A percentile compares a stretch with the other conserved stretches of the same genome.
Evolutionary conservation across 2,329 filamentous ascomycete species (phyloP).

Genomic region (Colletotrichum scovillei): DNA sequence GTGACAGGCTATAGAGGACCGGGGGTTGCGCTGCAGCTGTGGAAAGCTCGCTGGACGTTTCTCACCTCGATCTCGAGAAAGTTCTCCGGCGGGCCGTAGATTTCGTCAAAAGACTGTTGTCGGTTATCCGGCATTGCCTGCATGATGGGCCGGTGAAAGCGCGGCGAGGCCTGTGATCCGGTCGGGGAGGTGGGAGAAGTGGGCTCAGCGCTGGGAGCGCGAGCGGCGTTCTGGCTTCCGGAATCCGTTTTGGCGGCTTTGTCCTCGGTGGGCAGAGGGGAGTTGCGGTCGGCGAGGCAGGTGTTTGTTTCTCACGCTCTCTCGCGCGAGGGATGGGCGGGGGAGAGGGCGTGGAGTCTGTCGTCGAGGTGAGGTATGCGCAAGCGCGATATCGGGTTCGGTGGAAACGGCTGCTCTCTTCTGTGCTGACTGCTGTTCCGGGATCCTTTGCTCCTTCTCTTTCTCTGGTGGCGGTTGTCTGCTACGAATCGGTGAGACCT

Average conservation of each 20-base stretch:
- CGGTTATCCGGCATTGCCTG: constrained; percentile 79
- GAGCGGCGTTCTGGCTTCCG: constrained; percentile 49
- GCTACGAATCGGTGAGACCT: not conserved
- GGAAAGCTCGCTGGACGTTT: constrained; percentile 14
- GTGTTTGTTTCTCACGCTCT: not conserved
- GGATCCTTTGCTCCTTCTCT: not conserved
- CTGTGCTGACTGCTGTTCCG: not conserved
- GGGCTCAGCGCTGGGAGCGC: constrained; percentile 44
- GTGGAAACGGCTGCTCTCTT: not conserved
- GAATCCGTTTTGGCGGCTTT: constrained; percentile 57
- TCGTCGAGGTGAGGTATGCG: not conserved
- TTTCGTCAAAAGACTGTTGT: constrained; percentile 97
- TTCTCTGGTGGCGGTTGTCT: not conserved
- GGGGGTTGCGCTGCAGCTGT: not conserved
- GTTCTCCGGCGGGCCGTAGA: constrained; percentile 98
- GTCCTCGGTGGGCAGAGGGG: not conserved
- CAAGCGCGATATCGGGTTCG: not conserved
- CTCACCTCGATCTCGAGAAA: constrained; percentile 96
- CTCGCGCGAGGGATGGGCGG: not conserved
- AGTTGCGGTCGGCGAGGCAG: not conserved
- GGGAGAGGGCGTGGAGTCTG: not conserved
- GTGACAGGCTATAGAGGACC: not conserved
- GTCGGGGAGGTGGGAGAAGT: constrained; percentile 38
- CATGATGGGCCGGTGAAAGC: constrained; percentile 65
- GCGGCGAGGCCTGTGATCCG: constrained; percentile 44